Conservation (phyloP, 257 asterid species). For the Catharanthus roseus region DNA sequence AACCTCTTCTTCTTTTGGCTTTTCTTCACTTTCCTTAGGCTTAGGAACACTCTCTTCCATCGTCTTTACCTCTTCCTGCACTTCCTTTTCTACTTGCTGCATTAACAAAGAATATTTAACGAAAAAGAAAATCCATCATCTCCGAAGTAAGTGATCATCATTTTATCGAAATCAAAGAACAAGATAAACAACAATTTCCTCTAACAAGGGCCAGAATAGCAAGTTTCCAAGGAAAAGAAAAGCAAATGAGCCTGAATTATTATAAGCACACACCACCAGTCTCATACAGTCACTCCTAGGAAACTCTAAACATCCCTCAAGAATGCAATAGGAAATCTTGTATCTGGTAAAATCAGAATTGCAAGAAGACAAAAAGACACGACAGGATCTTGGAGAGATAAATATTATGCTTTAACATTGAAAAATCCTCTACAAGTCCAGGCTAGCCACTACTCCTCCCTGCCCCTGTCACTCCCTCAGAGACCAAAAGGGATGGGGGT, state of each 20-base stretch:
- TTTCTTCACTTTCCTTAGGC: constrained; percentile 25
- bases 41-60: constrained; percentile 31
- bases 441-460: not conserved
- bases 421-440: not conserved
- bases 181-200: too few relatives aligned
- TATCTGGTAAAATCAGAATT: not conserved
- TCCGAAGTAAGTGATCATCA: constrained; percentile 1
- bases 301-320: not conserved
- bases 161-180: not conserved
- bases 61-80: constrained; percentile 31
- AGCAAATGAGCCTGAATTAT: not conserved
- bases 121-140: not conserved
- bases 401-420: not conserved
- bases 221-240: not conserved
- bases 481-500: not conserved
- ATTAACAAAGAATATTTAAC: not conserved
- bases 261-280: not conserved
- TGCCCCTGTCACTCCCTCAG: not conserved
- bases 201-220: not conserved
- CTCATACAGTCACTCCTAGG: not conserved
- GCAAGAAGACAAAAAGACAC: not conserved
- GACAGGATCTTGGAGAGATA: not conserved
- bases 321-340: not conserved
- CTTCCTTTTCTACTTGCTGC: constrained; percentile 56
- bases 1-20: constrained; percentile 29